Base-by-base conservation (phyloP, 1,284 basidiomycete genomes). In the Cutaneotrichosporon sp. region DNA sequence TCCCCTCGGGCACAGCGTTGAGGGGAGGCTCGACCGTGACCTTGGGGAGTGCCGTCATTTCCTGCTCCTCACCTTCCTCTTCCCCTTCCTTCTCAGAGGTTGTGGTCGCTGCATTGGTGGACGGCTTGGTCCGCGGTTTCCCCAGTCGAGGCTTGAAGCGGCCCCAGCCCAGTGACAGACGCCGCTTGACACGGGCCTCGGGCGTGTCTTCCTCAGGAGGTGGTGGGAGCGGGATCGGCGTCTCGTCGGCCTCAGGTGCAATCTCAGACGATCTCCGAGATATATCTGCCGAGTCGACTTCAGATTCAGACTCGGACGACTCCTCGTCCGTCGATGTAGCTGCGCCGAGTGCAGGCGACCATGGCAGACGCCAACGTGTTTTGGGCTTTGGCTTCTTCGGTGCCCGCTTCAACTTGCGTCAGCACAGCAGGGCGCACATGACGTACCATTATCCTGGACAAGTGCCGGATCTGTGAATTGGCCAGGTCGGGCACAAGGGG, bases 161-260 rank as follows among this genome's bases (percentile, higher is more conserved):
- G 21, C 66, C 69, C 73, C 72, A 73, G 9, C 70, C 69, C 4
- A 70, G 59, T 13, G 65, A 65, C 60, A 74, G 67, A 34, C 70
- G 63, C 46, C 69, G 68, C 64, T 70, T 70, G 31, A 57, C 64
- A 6, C 61, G 53, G 6, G 51, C 64, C 50, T 70, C 67, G 30
- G 60, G 40, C 5, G 51, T 65, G 9, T 64, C 34, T 22, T 38
- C 58, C 9, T 18, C 50, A 13, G 58, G 32, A 2, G 61, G 21
- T 9, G 60, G 42, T 5, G 66, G 56, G 13, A 67, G 50, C 13
- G 61, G 58, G 11, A 62, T 52, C 4, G 70, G 69, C 2, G 72
- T 65, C 56, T 76, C 73, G 64, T 77, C 73, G 16, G 74, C 76
- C 65, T 76, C 76, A 11, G 75, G 74, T 0, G 71, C 67, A 11